Percentiles rank a stretch among this genome's conserved stretches.
Conservation (phyloP, 2,329 filamentous ascomycete genomes). For the Aspergillus brasiliensis region DNA sequence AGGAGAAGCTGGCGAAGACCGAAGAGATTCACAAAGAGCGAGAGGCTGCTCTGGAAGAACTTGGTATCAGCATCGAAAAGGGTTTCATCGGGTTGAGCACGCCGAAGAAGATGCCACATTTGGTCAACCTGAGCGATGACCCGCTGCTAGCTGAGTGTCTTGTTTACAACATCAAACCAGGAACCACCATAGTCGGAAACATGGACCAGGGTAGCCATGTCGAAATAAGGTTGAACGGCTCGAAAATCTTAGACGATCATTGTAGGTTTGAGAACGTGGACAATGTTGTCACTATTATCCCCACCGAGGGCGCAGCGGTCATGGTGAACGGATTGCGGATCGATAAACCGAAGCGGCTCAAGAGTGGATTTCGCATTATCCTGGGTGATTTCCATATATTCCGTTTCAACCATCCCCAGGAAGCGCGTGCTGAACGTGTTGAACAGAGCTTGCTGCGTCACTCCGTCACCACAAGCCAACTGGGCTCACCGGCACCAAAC, state of each 20-base stretch:
- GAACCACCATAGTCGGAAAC: constrained; percentile 90
- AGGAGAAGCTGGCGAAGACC: constrained; percentile 91
- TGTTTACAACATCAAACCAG: constrained; percentile 97
- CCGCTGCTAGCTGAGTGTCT: constrained; percentile 92
- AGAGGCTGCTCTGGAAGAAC: constrained; percentile 89
- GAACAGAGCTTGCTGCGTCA: constrained; percentile 87
- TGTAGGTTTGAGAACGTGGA: constrained; percentile 93
- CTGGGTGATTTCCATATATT: constrained; percentile 99
- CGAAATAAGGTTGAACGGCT: constrained; percentile 91
- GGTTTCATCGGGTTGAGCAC: constrained; percentile 93
- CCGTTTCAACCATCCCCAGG: constrained; percentile 95
- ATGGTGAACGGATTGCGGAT: constrained; percentile 97
- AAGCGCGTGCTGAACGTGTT: constrained; percentile 87
- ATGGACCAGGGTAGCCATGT: constrained; percentile 80
- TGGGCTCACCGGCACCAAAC: constrained; percentile 64
- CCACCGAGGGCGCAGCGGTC: constrained; percentile 86
- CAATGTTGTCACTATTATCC: constrained; percentile 87
- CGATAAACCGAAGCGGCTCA: constrained; percentile 78
- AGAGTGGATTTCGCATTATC: constrained; percentile 93
- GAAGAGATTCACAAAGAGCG: constrained; percentile 98
- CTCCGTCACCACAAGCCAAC: constrained; percentile 66
- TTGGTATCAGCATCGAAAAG: constrained; percentile 98
- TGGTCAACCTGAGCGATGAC: constrained; percentile 96
- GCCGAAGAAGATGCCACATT: constrained; percentile 98
- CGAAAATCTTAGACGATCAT: constrained; percentile 87